Evolutionary conservation across 805 yeast genomes (phyloP), one percentile per base, ranked within the genome.

Genomic region (Teunomyces stri): DNA sequence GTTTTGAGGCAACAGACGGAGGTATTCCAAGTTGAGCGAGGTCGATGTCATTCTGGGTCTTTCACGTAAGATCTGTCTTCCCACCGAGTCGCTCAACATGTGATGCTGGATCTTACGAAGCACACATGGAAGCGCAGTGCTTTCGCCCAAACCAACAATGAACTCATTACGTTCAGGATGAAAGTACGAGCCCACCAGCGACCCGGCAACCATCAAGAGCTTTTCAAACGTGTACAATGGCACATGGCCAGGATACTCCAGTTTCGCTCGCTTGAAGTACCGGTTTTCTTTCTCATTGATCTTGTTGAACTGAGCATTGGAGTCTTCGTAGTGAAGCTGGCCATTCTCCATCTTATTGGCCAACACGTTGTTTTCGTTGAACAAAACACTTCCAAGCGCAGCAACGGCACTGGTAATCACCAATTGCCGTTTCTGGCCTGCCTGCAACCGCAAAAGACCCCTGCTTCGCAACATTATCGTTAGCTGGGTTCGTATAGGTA

Each of bases 91-190:
- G 35, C 75, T 60, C 13, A 94, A 76, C 97, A 94, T 92, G 51
- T 80, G 80, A 22, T 72, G 72, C 55, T 89, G 81, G 48, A 94
- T 65, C 12, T 74, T 66, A 16, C 72, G 74, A 45, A 95, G 74
- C 29, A 90, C 81, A 27, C 75, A 77, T 7, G 85, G 82, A 35
- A 86, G 72, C 6, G 96, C 96, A 0, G 97, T 86, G 12, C 92
- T 82, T 62, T 94, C 99, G 1, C 99, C 99, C 55, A 87, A 72
- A 33, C 87, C 90, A 18, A 85, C 90, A 48, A 87, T 85, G 57
- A 84, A 82, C 50, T 80, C 81, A 48, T 88, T 88, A 47, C 84
- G 68, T 56, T 85, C 89, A 5, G 94, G 96, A 58, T 86, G 90
- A 43, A 79, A 71, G 57, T 73, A 82, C 0, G 97, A 85, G 20